Percentiles rank a stretch among this genome's conserved stretches.
These are phyloP conservation scores for Tolypocladium paradoxum DNA, from an alignment of 2,329 filamentous ascomycete species.

Conservation along the genomic window DNA sequence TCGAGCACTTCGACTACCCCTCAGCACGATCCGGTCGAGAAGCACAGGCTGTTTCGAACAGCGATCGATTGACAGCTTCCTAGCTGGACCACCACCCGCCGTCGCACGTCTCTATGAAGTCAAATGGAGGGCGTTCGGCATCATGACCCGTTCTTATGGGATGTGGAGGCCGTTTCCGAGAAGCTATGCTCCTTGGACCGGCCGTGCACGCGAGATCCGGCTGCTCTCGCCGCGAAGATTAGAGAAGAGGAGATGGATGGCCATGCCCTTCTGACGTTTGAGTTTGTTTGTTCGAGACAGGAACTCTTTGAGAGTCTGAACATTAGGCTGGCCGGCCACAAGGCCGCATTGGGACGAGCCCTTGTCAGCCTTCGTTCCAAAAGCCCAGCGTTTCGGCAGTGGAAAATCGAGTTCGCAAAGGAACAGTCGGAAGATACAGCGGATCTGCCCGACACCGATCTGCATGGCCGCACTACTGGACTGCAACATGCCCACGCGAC, in stretches of 20 bases:
- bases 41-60: too few relatives aligned
- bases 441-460: background rate
- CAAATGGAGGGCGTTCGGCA: slow-evolving; percentile 17
- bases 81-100: background rate
- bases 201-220: slow-evolving; percentile 39
- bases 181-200: slow-evolving; percentile 49
- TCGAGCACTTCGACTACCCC: background rate
- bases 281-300: slow-evolving; percentile 37
- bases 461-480: background rate
- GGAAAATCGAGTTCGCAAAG: slow-evolving; percentile 9
- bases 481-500: too few relatives aligned
- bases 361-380: slow-evolving; percentile 42
- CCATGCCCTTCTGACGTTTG: slow-evolving; percentile 46
- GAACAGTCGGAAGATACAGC: background rate
- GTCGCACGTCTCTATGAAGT: slow-evolving; percentile 1
- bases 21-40: background rate
- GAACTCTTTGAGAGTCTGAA: slow-evolving; percentile 43
- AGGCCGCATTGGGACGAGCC: slow-evolving; percentile 44
- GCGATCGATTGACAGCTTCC: too few relatives aligned
- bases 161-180: slow-evolving; percentile 52
- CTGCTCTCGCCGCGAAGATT: slow-evolving; percentile 41
- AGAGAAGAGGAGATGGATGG: slow-evolving; percentile 56
- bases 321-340: slow-evolving; percentile 46
- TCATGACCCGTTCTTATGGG: slow-evolving; percentile 67
- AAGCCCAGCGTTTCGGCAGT: slow-evolving; percentile 37